Evolutionary conservation across 371 early-diverging fungal genomes (phyloP).

Genomic region (Mortierella sp.): DNA sequence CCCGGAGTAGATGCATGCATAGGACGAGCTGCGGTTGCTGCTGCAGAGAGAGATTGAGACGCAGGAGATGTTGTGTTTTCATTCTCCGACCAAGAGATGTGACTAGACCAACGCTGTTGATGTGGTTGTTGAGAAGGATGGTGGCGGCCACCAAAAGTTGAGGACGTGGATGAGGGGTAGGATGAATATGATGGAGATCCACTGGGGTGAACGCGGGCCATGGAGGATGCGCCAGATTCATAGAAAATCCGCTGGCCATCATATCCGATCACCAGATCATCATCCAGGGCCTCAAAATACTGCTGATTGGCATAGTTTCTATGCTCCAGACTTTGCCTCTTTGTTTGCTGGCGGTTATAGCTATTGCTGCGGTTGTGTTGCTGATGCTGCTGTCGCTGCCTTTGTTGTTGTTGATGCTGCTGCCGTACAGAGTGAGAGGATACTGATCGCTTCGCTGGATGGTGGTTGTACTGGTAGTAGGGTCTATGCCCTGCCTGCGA

Average conservation of each 20-base stretch:
- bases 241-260: slow-evolving; percentile 32
- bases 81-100: slow-evolving; percentile 30
- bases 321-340: slow-evolving; percentile 19
- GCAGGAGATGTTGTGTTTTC: slow-evolving; percentile 28
- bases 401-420: slow-evolving; percentile 19
- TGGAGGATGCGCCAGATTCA: slow-evolving; percentile 32
- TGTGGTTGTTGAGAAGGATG: slow-evolving; percentile 9
- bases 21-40: neutral
- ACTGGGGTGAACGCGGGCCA: slow-evolving; percentile 34
- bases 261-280: slow-evolving; percentile 42
- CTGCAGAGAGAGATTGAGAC: slow-evolving; percentile 23
- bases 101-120: slow-evolving; percentile 6
- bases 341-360: slow-evolving; percentile 30
- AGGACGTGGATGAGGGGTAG: slow-evolving; percentile 3
- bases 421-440: slow-evolving; percentile 10
- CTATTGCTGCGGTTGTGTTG: slow-evolving; percentile 23
- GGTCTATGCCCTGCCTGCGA: slow-evolving; percentile 16
- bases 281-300: slow-evolving; percentile 26
- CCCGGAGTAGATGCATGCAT: neutral
- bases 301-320: slow-evolving; percentile 27
- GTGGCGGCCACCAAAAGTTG: slow-evolving; percentile 19
- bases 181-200: slow-evolving; percentile 36
- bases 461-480: slow-evolving; percentile 22
- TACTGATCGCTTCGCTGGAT: slow-evolving; percentile 6
- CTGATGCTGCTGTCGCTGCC: slow-evolving; percentile 20